Conservation (phyloP, 495 filamentous ascomycete genomes). For the Tuber microsphaerosporum region DNA sequence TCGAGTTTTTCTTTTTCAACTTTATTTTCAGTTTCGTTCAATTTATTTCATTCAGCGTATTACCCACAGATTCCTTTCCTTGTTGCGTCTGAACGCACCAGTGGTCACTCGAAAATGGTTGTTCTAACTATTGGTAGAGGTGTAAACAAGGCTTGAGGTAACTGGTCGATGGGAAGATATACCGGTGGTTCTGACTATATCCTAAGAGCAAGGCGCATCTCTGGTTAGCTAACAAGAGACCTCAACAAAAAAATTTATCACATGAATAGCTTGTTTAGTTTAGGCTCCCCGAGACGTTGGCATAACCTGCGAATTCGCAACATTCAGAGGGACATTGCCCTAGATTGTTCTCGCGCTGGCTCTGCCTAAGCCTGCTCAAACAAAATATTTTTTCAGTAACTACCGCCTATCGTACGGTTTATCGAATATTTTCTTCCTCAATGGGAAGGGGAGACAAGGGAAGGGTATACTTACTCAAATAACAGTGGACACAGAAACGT, state of each 20-base stretch:
- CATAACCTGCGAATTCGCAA: not conserved
- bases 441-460: not conserved
- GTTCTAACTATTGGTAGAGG: not conserved
- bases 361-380: not conserved
- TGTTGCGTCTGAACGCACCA: not conserved
- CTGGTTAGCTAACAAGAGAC: not conserved
- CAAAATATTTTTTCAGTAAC: not conserved
- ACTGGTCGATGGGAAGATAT: not conserved
- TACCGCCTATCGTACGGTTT: not conserved
- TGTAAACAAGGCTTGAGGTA: not conserved
- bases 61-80: not conserved
- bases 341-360: too few species aligned
- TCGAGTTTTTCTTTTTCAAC: not conserved
- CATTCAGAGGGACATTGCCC: too few species aligned
- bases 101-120: not conserved
- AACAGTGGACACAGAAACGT: not conserved
- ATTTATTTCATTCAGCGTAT: not conserved
- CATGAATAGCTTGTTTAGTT: not conserved
- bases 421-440: not conserved
- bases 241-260: not conserved
- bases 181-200: not conserved
- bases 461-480: conserved; percentile 3
- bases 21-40: not conserved
- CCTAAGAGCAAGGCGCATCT: not conserved
- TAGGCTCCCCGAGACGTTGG: not conserved